These are phyloP conservation scores for Myochromella boudieri DNA, from an alignment of 768 basidiomycete genomes.

Conservation along the genomic window DNA sequence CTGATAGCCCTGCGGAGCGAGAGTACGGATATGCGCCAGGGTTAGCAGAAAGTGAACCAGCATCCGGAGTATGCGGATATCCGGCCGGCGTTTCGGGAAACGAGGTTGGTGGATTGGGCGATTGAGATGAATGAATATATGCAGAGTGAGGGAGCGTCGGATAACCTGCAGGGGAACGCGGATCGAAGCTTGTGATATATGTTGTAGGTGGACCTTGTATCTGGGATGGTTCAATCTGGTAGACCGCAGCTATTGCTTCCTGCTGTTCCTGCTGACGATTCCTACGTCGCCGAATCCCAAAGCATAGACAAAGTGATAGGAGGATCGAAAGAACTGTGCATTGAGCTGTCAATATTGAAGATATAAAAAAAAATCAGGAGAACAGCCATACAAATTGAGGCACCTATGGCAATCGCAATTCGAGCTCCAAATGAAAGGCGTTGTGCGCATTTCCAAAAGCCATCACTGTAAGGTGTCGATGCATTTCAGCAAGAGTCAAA, in stretches of 20 bases:
- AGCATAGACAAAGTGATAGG: constrained; percentile 12
- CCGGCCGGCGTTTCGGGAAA: constrained; percentile 16
- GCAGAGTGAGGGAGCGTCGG: constrained; percentile 14
- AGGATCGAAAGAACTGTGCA: constrained; percentile 10
- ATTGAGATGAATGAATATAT: constrained; percentile 2
- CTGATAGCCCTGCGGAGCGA: constrained; percentile 4
- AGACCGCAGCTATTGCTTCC: constrained; percentile 18
- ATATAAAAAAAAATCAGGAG: neutral
- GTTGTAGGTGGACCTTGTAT: constrained; percentile 19
- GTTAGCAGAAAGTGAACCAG: constrained; percentile 4
- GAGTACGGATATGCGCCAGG: constrained; percentile 1
- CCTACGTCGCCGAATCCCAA: too few species aligned
- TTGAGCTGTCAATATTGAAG: neutral
- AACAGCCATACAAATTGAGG: constrained; percentile 13
- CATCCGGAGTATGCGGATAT: constrained; percentile 13
- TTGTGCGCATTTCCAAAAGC: constrained; percentile 17
- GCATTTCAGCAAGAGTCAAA: too few species aligned
- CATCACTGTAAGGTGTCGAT: constrained; percentile 14
- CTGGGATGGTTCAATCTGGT: constrained; percentile 21
- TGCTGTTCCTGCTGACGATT: constrained; percentile 10
- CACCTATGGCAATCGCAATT: constrained; percentile 17
- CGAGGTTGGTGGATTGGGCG: constrained; percentile 8
- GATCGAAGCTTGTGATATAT: constrained; percentile 18
- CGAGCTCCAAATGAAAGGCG: constrained; percentile 15
- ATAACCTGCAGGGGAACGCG: constrained; percentile 14